These are phyloP conservation scores for Wickerhamomyces queroliae DNA, from an alignment of 805 yeast genomes.

Conservation along the genomic window DNA sequence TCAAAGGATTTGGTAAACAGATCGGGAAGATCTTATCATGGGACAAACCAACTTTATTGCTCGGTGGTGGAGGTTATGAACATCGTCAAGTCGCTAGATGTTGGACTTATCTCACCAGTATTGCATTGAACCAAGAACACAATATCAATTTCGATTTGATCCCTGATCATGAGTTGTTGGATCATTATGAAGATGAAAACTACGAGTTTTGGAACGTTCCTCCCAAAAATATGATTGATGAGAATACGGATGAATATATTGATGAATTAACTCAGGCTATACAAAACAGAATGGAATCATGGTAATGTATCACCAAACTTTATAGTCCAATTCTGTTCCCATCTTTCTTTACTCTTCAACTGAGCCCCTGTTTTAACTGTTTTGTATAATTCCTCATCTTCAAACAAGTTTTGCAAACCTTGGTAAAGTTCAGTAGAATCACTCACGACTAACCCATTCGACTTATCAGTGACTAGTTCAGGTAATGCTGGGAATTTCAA, in stretches of 20 bases:
- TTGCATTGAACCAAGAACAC: slow-evolving; percentile 11
- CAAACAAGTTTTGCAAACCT: slow-evolving; percentile 30
- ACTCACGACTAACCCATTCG: slow-evolving; percentile 61
- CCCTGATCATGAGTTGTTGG: slow-evolving; percentile 44
- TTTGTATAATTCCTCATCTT: slow-evolving; percentile 25
- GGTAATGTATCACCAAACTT: slow-evolving; percentile 15
- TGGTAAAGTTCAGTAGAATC: slow-evolving; percentile 40
- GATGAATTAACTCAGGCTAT: slow-evolving; percentile 4
- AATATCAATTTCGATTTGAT: slow-evolving; percentile 38
- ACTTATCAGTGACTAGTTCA: slow-evolving; percentile 66
- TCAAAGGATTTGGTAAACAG: slow-evolving; percentile 38
- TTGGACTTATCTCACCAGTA: slow-evolving; percentile 36
- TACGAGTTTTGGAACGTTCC: slow-evolving; percentile 44
- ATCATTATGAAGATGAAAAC: slow-evolving; percentile 36
- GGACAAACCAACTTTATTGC: slow-evolving; percentile 36
- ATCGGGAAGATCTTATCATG: slow-evolving; percentile 25
- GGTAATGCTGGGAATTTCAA: slow-evolving; percentile 68
- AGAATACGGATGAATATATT: slow-evolving; percentile 27
- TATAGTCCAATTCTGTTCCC: slow-evolving; percentile 73
- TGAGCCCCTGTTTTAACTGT: slow-evolving; percentile 64
- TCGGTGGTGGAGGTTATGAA: slow-evolving; percentile 81
- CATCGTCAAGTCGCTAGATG: slow-evolving; percentile 55
- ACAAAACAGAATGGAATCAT: slow-evolving; percentile 7
- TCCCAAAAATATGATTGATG: slow-evolving; percentile 26
- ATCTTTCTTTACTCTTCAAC: slow-evolving; percentile 57